Percentiles rank a stretch among this genome's conserved stretches.
Conservation (phyloP, 2,329 filamentous ascomycete genomes). For the Colletotrichum falcatum region DNA sequence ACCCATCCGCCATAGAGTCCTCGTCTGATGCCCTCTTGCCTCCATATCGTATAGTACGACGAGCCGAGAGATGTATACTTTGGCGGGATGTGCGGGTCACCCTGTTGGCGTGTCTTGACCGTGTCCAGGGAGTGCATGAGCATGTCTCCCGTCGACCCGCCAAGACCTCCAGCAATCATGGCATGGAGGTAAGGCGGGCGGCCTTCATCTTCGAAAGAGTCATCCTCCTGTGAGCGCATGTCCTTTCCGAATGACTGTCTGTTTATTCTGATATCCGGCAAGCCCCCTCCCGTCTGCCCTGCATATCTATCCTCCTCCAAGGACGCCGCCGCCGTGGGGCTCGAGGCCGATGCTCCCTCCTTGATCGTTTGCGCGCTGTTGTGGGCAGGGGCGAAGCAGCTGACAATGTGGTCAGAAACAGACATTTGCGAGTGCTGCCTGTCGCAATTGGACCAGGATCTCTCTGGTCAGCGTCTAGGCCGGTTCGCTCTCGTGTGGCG, state of each 20-base stretch:
- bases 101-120: slow-evolving; percentile 97
- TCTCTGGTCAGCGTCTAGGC: slow-evolving; percentile 43
- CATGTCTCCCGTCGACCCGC: slow-evolving; percentile 94
- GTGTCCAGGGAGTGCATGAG: slow-evolving; percentile 99
- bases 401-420: slow-evolving; percentile 65
- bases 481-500: slow-evolving; percentile 8
- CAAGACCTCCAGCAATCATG: slow-evolving; percentile 94
- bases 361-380: slow-evolving; percentile 44
- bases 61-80: slow-evolving; percentile 92
- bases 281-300: slow-evolving; percentile 44
- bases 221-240: slow-evolving; percentile 43
- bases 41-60: slow-evolving; percentile 92
- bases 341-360: slow-evolving; percentile 38
- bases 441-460: slow-evolving; percentile 30
- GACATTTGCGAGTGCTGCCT: slow-evolving; percentile 58
- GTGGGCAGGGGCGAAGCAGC: slow-evolving; percentile 60
- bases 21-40: slow-evolving; percentile 87
- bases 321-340: slow-evolving; percentile 48
- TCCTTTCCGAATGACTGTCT: slow-evolving; percentile 30
- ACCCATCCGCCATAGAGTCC: slow-evolving; percentile 95
- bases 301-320: slow-evolving; percentile 52
- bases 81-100: slow-evolving; percentile 91
- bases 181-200: slow-evolving; percentile 64
- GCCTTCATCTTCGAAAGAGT: slow-evolving; percentile 56
- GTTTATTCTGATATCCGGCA: slow-evolving; percentile 47